A percentile compares a stretch with the other conserved stretches of the same genome.
phyloP scores from a whole-genome alignment of 768 basidiomycete genomes.

The Sistotremastrum suecicum region DNA sequence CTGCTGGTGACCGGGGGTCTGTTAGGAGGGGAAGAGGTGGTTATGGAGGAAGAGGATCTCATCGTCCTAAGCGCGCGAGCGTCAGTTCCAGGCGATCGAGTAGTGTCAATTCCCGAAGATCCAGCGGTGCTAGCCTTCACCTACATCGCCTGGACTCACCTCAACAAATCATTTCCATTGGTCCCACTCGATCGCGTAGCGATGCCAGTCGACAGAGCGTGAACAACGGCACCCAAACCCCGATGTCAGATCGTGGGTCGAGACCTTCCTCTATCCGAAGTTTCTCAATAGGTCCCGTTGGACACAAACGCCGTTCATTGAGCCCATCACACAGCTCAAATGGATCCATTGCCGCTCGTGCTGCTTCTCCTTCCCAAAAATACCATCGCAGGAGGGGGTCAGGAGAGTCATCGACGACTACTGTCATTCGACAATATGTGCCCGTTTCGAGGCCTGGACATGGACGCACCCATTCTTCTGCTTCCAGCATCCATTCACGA shows the following conservation, averaged over 20 bases:
- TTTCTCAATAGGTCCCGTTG: slow-evolving; percentile 34
- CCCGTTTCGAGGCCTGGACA: slow-evolving; percentile 35
- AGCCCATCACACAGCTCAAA: slow-evolving; percentile 68
- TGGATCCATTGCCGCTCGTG: slow-evolving; percentile 40
- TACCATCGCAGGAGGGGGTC: slow-evolving; percentile 71
- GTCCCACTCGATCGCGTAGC: slow-evolving; percentile 24
- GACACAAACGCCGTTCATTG: slow-evolving; percentile 21
- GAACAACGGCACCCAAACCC: slow-evolving; percentile 53
- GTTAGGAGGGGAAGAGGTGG: slow-evolving; percentile 40
- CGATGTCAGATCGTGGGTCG: slow-evolving; percentile 77
- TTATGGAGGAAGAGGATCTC: slow-evolving; percentile 21
- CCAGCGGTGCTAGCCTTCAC: slow-evolving; percentile 36
- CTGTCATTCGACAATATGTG: slow-evolving; percentile 57
- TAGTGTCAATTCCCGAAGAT: slow-evolving; percentile 76
- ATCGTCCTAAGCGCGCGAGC: slow-evolving; percentile 54
- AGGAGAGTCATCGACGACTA: slow-evolving; percentile 50
- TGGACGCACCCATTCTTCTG: slow-evolving; percentile 56
- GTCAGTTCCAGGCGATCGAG: slow-evolving; percentile 78
- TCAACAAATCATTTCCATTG: slow-evolving; percentile 25
- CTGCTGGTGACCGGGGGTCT: slow-evolving; percentile 19
- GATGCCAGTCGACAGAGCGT: slow-evolving; percentile 55
- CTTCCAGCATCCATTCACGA: slow-evolving; percentile 67
- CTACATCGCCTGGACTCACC: slow-evolving; percentile 47
- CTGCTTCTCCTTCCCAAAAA: slow-evolving; percentile 67
- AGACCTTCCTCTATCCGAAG: slow-evolving; percentile 82